Evolutionary conservation across 305 asterid species (phyloP).

Genomic region (Fraxinus sp.): DNA sequence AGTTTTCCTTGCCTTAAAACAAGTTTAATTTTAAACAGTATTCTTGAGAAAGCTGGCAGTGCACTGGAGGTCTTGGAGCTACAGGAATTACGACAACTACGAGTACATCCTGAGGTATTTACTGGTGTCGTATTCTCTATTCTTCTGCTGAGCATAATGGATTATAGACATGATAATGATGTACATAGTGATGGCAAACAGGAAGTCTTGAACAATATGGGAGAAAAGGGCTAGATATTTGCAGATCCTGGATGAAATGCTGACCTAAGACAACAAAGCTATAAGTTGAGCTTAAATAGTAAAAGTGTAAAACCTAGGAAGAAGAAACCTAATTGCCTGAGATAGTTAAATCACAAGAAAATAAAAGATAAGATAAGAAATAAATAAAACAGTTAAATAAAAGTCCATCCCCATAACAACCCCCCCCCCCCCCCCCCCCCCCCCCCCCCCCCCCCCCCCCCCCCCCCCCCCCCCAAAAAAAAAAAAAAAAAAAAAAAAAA

Average conservation of each 20-base stretch:
- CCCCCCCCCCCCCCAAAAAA: too few relatives aligned
- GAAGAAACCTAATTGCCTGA: not conserved
- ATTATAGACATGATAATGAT: not conserved
- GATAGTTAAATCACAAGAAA: not conserved
- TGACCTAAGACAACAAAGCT: not conserved
- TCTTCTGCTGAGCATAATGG: not conserved
- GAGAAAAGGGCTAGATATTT: not conserved
- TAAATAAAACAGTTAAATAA: not conserved
- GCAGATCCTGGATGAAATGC: not conserved
- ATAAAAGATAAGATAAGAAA: not conserved
- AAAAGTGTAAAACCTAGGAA: not conserved
- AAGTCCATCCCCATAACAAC: not conserved
- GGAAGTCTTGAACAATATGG: not conserved
- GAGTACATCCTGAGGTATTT: slow-evolving; percentile 78
- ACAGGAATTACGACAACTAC: too few relatives aligned
- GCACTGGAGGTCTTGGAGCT: slow-evolving; percentile 86
- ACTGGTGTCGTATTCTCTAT: slow-evolving; percentile 3
- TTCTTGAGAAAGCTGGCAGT: slow-evolving; percentile 82
- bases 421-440: not conserved
- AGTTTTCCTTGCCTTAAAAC: not conserved
- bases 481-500: too few relatives aligned
- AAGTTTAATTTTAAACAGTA: slow-evolving; percentile 38
- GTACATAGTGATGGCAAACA: not conserved
- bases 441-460: too few relatives aligned
- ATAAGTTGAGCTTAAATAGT: not conserved